Base-by-base conservation (phyloP, 805 yeast genomes). In the Saccharomycopsis babjevae region DNA sequence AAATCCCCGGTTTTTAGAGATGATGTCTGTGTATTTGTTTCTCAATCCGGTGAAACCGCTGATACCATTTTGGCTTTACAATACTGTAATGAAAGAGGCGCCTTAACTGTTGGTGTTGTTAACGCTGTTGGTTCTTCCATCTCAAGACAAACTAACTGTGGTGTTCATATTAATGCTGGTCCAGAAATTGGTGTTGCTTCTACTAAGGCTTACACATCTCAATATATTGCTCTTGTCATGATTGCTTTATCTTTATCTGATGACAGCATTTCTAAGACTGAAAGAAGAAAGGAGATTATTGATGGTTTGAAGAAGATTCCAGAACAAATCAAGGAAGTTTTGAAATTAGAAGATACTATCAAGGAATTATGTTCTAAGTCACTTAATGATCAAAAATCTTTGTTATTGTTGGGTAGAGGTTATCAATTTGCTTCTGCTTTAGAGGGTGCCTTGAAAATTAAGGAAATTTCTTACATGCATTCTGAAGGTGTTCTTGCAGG, bases 161-260 rank as follows among this genome's bases (percentile, higher is more conserved):
- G 99, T 83, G 97, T 94, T 61, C 99, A 94, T 74, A 92, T 94
- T 73, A 94, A 94, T 72, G 99, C 99, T 57, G 99, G 99, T 66
- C 99, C 99, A 55, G 99, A 94, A 77, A 94, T 94, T 66, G 98
- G 99, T 74, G 99, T 94, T 67, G 99, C 99, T 11, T 91, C 97
- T 13, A 94, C 99, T 56, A 94, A 94, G 77, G 99, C 99, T 34
- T 94, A 94, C 78, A 94, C 99, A 7, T 94, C 99, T 11, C 99
- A 94, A 74, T 94, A 85, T 74, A 92, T 96, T 73, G 98, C 99
- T 0, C 79, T 94, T 66, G 97, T 93, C 4, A 90, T 94, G 97
- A 82, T 94, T 77, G 98, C 98, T 0, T 80, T 94, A 59, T 89
- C 93, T n/a, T 80, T 94, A 65, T 89, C 97, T 11, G 96, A 91